These are phyloP conservation scores for Stemphylium lycopersici DNA, from an alignment of 2,329 filamentous ascomycete genomes.

Conservation along the genomic window DNA sequence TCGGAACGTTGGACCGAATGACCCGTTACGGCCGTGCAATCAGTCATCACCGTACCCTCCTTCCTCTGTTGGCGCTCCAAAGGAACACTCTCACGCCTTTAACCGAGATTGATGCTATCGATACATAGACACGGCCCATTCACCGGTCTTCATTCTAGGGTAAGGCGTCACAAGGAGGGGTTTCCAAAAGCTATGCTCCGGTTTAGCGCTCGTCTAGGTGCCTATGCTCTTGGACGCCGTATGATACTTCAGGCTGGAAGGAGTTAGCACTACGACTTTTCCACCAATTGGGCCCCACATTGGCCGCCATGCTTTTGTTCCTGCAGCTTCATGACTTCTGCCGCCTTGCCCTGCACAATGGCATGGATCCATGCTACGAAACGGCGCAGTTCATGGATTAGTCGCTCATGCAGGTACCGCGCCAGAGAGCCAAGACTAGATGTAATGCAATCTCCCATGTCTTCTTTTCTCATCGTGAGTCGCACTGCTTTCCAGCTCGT, in stretches of 20 bases:
- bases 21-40: constrained; percentile 16
- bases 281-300: constrained; percentile 21
- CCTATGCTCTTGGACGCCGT: constrained; percentile 23
- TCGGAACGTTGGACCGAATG: constrained; percentile 26
- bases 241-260: constrained; percentile 15
- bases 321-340: constrained; percentile 29
- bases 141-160: constrained; percentile 30
- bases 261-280: constrained; percentile 20
- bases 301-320: constrained; percentile 22
- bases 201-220: constrained; percentile 25
- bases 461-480: constrained; percentile 29
- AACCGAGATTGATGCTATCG: constrained; percentile 36
- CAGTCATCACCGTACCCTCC: neutral
- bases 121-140: constrained; percentile 19
- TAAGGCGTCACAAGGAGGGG: constrained; percentile 24
- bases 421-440: constrained; percentile 26
- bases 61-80: neutral
- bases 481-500: constrained; percentile 28
- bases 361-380: constrained; percentile 34
- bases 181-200: constrained; percentile 23
- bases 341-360: constrained; percentile 27
- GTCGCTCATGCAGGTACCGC: constrained; percentile 35
- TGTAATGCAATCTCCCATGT: constrained; percentile 36
- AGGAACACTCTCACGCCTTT: constrained; percentile 11
- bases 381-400: constrained; percentile 26